Conservation (phyloP, 1,284 basidiomycete species). For the Microbotryum saponariae region DNA sequence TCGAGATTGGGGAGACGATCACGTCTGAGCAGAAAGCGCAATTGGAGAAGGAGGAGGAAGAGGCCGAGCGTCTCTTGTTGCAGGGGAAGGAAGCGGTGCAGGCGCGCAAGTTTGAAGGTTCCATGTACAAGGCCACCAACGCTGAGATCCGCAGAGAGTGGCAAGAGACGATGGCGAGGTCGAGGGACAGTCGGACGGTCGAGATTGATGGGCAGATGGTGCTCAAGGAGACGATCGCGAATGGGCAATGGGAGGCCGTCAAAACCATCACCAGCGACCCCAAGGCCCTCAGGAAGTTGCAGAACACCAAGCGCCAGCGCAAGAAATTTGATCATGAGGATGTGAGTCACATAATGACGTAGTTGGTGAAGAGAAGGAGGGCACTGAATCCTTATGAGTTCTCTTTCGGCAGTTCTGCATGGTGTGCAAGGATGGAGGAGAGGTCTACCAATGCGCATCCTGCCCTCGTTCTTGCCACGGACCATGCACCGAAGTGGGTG, state of each 20-base stretch:
- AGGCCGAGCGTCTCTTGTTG: slow-evolving; percentile 51
- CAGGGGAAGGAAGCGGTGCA: slow-evolving; percentile 53
- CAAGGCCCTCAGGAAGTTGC: slow-evolving; percentile 15
- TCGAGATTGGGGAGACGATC: slow-evolving; percentile 17
- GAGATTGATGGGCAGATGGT: slow-evolving; percentile 46
- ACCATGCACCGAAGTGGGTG: slow-evolving; percentile 6
- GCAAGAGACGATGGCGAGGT: slow-evolving; percentile 40
- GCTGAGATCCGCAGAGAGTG: slow-evolving; percentile 42
- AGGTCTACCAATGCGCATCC: slow-evolving; percentile 46
- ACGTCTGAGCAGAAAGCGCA: slow-evolving; percentile 36
- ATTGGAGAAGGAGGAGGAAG: slow-evolving; percentile 43
- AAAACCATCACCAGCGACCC: slow-evolving; percentile 32
- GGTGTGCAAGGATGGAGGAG: slow-evolving; percentile 54
- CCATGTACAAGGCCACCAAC: slow-evolving; percentile 45
- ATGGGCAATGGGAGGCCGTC: slow-evolving; percentile 30
- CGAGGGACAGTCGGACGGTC: slow-evolving; percentile 43
- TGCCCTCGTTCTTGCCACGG: slow-evolving; percentile 22
- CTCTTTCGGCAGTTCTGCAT: slow-evolving; percentile 54
- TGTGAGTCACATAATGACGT: background rate
- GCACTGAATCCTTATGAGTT: slow-evolving; percentile 25
- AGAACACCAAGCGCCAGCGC: slow-evolving; percentile 36
- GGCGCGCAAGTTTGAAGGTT: slow-evolving; percentile 54
- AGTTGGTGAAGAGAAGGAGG: background rate
- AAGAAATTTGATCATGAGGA: slow-evolving; percentile 33
- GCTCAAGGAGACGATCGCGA: slow-evolving; percentile 19